Conservation (phyloP, 805 yeast species). For the Ogataea pignaliae region DNA sequence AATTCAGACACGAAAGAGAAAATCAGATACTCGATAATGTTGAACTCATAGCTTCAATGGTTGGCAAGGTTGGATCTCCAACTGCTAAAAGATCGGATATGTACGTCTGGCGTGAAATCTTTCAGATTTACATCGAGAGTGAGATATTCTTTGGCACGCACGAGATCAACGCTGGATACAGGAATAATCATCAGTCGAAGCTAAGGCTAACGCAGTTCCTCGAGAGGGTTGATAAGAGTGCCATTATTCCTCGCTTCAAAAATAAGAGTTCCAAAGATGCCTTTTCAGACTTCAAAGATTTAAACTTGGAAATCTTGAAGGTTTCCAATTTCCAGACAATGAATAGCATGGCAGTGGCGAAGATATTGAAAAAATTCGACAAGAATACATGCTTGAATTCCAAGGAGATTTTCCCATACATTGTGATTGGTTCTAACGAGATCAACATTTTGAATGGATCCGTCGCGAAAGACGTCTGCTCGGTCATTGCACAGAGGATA, state of each 20-base stretch:
- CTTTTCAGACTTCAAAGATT: conserved; percentile 44
- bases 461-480: conserved; percentile 50
- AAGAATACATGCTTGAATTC: conserved; percentile 60
- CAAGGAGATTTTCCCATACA: conserved; percentile 39
- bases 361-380: conserved; percentile 72
- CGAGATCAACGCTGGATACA: conserved; percentile 42
- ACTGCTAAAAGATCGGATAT: conserved; percentile 46
- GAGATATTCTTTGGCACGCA: conserved; percentile 50
- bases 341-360: conserved; percentile 59
- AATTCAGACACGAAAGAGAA: conserved; percentile 40
- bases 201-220: conserved; percentile 39
- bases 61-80: conserved; percentile 39
- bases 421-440: conserved; percentile 15
- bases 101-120: conserved; percentile 67
- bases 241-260: conserved; percentile 38
- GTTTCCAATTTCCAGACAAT: conserved; percentile 56
- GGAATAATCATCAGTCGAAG: conserved; percentile 42
- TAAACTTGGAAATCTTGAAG: conserved; percentile 53
- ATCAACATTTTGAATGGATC: conserved; percentile 29
- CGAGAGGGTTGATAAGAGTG: conserved; percentile 34
- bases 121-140: conserved; percentile 58
- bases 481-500: conserved; percentile 49
- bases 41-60: conserved; percentile 34
- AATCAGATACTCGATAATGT: conserved; percentile 38
- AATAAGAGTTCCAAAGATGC: conserved; percentile 41